These are phyloP conservation scores for Neoboletus subvelutipes DNA, from an alignment of 768 basidiomycete species.

Conservation along the genomic window DNA sequence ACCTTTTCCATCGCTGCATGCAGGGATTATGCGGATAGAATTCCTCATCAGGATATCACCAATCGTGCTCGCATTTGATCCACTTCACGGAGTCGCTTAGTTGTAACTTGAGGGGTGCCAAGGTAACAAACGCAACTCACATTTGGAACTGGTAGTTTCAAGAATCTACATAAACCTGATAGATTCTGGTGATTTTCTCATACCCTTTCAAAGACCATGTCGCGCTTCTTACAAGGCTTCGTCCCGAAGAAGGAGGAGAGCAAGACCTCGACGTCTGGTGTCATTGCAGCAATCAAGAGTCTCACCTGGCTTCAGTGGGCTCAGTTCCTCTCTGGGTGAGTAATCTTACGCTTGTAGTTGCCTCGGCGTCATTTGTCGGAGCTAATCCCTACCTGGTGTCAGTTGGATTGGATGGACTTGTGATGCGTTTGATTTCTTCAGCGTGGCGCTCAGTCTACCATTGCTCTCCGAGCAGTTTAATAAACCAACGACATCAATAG, in stretches of 20 bases:
- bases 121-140: background rate
- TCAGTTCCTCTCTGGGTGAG: conserved; percentile 56
- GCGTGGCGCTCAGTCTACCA: conserved; percentile 59
- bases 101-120: background rate
- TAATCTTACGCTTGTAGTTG: background rate
- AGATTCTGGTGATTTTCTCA: background rate
- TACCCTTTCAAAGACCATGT: conserved; percentile 9
- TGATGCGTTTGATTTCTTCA: conserved; percentile 88
- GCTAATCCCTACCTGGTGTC: background rate
- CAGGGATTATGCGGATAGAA: background rate
- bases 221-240: conserved; percentile 45
- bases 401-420: conserved; percentile 89
- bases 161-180: conserved; percentile 15
- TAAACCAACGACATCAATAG: conserved; percentile 42
- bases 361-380: background rate
- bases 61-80: background rate
- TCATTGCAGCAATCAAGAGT: conserved; percentile 43
- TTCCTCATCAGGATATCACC: conserved; percentile 2
- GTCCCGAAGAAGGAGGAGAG: conserved; percentile 49
- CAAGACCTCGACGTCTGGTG: conserved; percentile 30
- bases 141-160: conserved; percentile 4
- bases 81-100: background rate
- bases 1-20: background rate
- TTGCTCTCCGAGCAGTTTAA: conserved; percentile 50
- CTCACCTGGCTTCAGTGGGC: conserved; percentile 58